Base-by-base conservation (phyloP, 106 monocot genomes). In the Acorus calamus region DNA sequence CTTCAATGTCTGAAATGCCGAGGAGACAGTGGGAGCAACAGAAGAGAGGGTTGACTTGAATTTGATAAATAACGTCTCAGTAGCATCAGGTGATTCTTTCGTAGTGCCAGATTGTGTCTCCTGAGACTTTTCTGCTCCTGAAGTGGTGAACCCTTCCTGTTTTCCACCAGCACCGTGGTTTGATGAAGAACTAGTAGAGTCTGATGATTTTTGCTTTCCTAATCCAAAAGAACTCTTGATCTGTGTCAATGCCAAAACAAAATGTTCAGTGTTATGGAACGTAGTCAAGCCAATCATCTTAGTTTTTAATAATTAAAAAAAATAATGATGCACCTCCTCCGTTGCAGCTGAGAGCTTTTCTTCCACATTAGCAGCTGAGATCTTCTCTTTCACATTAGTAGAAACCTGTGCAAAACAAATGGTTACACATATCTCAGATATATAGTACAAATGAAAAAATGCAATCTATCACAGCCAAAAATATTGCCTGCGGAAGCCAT, bases 201-300 rank as follows among this genome's bases (percentile, higher is more conserved):
- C 67, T 44, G 80, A 73, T 49, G 68, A 57, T 53, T 77, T 76
- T 64, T 82, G 64, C 62, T 79, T 87, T 47, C 84, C 82, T 58
- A 87, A 74, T 61, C 88, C 75, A 44, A 98, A 72, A 42, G 78
- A 71, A 67, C 79, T 88, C 64, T 92, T 88, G 46, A 91, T 80
- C 96, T 98, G 61, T 48, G 44, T 52, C 5, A 47, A 59, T 60
- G n/a, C n/a, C 44, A 4, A 41, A 41, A 67, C 8, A 6, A 80
- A 8, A 61, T 49, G 11, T 6, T 45, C 56, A 76, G 11, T 41
- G 73, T 47, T 3, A 53, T 46, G 48, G 41, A 55, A 6, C 28
- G 13, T 10, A 8, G 4, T 49, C 12, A 56, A 56, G 56, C 10
- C 7, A 13, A 67, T 44, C 5, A 46, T 46, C 8, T 55, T 42